A percentile compares a stretch with the other conserved stretches of the same genome.
Conservation (phyloP, 345 rosid genomes). For the Eucalyptus sideroxylon region DNA sequence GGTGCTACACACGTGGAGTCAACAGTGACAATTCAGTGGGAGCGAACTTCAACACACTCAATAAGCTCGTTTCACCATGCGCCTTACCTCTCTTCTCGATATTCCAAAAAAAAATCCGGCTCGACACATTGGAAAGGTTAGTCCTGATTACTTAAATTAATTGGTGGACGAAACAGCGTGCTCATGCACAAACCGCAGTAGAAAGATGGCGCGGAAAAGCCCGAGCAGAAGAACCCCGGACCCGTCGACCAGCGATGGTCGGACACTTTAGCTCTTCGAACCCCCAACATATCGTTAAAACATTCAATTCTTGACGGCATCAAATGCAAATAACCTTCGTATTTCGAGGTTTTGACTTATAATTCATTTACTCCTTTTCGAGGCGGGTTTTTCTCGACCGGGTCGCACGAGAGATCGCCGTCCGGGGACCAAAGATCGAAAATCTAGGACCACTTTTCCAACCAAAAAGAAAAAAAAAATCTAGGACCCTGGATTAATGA, state of each 20-base stretch:
- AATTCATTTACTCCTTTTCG: neutral
- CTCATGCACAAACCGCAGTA: neutral
- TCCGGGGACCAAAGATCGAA: neutral
- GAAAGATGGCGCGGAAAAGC: neutral
- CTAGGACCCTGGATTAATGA: neutral
- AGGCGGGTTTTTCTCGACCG: neutral
- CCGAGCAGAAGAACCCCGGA: neutral
- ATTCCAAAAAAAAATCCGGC: neutral
- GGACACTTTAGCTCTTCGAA: neutral
- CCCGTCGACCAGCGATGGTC: neutral
- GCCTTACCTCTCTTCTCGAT: neutral
- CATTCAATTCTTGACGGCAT: neutral
- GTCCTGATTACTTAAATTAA: neutral
- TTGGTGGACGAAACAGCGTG: neutral
- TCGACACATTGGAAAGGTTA: rapidly evolving
- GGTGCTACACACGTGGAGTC: neutral
- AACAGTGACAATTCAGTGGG: neutral
- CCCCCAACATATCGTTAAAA: neutral
- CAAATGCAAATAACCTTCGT: neutral
- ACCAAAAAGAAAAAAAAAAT: too few relatives aligned
- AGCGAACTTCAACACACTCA: neutral
- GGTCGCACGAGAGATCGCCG: neutral
- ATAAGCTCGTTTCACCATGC: neutral
- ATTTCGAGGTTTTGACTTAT: neutral
- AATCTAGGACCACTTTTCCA: neutral